A percentile compares a stretch with the other conserved stretches of the same genome.
These are phyloP conservation scores for Planoprotostelium fungivorum DNA, from an alignment of 78 protist genomes.

Conservation along the genomic window DNA sequence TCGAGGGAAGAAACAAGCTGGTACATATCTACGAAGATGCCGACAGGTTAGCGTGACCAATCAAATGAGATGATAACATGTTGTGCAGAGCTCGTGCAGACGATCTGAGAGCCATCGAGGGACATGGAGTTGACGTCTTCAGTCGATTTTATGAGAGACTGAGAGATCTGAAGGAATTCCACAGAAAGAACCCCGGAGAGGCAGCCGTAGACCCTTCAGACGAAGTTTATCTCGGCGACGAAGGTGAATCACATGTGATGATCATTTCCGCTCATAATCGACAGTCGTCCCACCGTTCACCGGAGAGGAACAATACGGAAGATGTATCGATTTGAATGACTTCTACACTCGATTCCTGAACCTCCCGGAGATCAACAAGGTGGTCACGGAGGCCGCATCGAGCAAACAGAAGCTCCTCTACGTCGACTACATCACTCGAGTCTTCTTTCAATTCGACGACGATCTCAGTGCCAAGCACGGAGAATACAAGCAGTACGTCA, in stretches of 20 bases:
- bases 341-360: conserved; percentile 30
- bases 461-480: conserved; percentile 10
- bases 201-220: conserved; percentile 11
- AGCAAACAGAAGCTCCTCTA: conserved; percentile 4
- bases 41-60: conserved; percentile 19
- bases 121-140: conserved; percentile 22
- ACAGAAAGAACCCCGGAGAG: conserved; percentile 26
- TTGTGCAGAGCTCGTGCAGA: conserved; percentile 16
- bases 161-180: conserved; percentile 50
- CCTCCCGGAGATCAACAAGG: conserved; percentile 10
- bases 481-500: conserved; percentile 20
- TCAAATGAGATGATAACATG: not conserved
- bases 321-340: conserved; percentile 53
- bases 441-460: conserved; percentile 42
- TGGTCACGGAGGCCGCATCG: not conserved
- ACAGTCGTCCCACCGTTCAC: conserved; percentile 41
- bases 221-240: conserved; percentile 8
- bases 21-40: conserved; percentile 40
- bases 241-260: conserved; percentile 9
- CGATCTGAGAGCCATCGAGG: conserved; percentile 25
- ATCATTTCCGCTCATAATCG: not conserved
- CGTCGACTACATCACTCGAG: conserved; percentile 23
- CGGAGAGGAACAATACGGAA: conserved; percentile 57
- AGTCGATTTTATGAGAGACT: conserved; percentile 54
- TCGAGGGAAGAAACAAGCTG: conserved; percentile 29